A percentile compares a stretch with the other conserved stretches of the same genome.
Conservation (phyloP, 164 flowering plant genomes). For the Stephania japonica region DNA sequence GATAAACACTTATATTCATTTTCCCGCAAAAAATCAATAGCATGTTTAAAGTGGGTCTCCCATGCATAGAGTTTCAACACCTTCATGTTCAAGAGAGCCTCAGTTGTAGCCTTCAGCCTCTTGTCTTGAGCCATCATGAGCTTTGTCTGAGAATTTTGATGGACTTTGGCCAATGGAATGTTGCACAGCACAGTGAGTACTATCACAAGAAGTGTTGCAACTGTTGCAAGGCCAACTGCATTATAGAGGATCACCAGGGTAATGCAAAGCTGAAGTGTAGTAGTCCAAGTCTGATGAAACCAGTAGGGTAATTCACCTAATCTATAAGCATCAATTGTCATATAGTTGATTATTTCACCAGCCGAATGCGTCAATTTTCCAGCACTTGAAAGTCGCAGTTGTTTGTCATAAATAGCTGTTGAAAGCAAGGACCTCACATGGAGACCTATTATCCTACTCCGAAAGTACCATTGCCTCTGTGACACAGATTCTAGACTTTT, state of each 20-base stretch:
- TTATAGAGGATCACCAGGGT: slow-evolving; percentile 42
- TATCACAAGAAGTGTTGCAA: slow-evolving; percentile 49
- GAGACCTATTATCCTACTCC: slow-evolving; percentile 46
- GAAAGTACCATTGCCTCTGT: slow-evolving; percentile 63
- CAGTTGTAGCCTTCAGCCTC: slow-evolving; percentile 48
- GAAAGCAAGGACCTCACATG: slow-evolving; percentile 50
- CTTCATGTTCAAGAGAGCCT: slow-evolving; percentile 58
- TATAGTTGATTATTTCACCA: slow-evolving; percentile 68
- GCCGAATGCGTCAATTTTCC: slow-evolving; percentile 43
- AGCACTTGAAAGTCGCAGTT: slow-evolving; percentile 46
- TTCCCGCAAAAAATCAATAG: slow-evolving; percentile 34
- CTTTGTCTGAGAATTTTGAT: slow-evolving; percentile 44
- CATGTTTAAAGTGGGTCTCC: slow-evolving; percentile 58
- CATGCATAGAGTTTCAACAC: slow-evolving; percentile 67
- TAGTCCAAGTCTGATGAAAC: slow-evolving; percentile 72
- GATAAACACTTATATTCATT: slow-evolving; percentile 52
- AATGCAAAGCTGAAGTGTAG: slow-evolving; percentile 48
- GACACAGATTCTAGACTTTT: slow-evolving; percentile 57
- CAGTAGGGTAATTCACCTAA: slow-evolving; percentile 68
- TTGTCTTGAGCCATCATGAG: slow-evolving; percentile 59
- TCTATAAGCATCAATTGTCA: slow-evolving; percentile 59
- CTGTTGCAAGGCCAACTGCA: slow-evolving; percentile 50
- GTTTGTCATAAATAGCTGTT: slow-evolving; percentile 65
- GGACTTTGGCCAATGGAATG: slow-evolving; percentile 57
- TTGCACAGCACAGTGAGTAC: slow-evolving; percentile 49